phyloP scores from a whole-genome alignment of 371 early-diverging fungal species.

The Mortierella sp. region DNA sequence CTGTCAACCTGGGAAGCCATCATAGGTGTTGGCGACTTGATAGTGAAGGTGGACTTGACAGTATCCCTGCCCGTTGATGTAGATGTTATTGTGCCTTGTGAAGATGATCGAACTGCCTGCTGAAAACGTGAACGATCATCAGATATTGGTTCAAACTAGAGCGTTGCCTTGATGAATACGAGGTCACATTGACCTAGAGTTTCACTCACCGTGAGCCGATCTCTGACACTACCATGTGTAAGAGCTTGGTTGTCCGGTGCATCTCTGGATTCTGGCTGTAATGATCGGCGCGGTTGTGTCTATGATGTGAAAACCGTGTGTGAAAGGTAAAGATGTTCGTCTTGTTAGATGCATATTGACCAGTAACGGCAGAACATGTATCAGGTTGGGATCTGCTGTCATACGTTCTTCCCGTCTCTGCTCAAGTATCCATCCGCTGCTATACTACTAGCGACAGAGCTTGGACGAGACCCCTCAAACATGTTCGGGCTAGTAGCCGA shows the following conservation, averaged over 20 bases:
- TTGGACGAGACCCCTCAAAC: slow-evolving; percentile 22
- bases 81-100: slow-evolving; percentile 25
- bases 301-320: background rate
- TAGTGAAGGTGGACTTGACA: slow-evolving; percentile 29
- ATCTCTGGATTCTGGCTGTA: slow-evolving; percentile 24
- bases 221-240: slow-evolving; percentile 16
- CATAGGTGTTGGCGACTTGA: slow-evolving; percentile 23
- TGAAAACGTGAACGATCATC: background rate
- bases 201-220: slow-evolving; percentile 32
- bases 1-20: slow-evolving; percentile 33
- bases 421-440: slow-evolving; percentile 14
- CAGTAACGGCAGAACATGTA: background rate
- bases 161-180: background rate
- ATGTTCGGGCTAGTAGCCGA: slow-evolving; percentile 27
- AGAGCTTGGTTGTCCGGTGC: slow-evolving; percentile 10
- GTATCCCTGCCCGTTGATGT: slow-evolving; percentile 33
- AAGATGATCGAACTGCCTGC: slow-evolving; percentile 31
- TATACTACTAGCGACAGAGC: slow-evolving; percentile 23
- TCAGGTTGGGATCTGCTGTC: background rate
- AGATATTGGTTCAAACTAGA: background rate
- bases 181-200: no score
- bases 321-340: background rate
- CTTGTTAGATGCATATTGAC: background rate
- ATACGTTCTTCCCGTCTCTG: slow-evolving; percentile 14
- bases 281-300: slow-evolving; percentile 20